Evolutionary conservation across 352 stramenopile species (phyloP).

Genomic region (Pythium aristosporum): DNA sequence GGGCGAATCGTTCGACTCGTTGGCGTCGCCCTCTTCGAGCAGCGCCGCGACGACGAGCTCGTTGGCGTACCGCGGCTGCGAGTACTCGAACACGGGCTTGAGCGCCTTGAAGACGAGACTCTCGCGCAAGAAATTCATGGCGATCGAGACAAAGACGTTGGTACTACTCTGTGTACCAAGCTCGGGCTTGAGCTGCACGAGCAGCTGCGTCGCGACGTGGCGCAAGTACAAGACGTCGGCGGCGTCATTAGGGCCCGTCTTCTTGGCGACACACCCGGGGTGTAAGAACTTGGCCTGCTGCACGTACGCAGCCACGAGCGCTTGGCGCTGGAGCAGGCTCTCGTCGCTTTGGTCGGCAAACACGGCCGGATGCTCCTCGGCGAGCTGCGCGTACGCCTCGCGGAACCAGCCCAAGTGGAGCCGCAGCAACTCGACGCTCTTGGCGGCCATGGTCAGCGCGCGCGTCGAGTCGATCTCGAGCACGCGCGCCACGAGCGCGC

Average conservation of each 20-base stretch:
- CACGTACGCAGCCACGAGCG: constrained; percentile 53
- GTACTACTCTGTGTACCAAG: constrained; percentile 44
- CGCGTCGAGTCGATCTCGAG: constrained; percentile 71
- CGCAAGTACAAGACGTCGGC: constrained; percentile 61
- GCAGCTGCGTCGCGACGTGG: constrained; percentile 61
- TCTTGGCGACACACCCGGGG: constrained; percentile 42
- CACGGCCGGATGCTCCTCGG: constrained; percentile 51
- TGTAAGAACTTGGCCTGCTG: constrained; percentile 66
- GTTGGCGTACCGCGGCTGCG: constrained; percentile 68
- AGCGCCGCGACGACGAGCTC: constrained; percentile 50
- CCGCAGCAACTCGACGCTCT: constrained; percentile 60
- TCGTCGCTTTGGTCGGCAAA: constrained; percentile 61
- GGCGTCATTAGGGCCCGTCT: constrained; percentile 24
- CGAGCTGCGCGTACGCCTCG: constrained; percentile 65
- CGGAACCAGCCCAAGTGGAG: constrained; percentile 81
- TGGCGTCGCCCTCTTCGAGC: constrained; percentile 22
- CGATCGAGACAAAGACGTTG: constrained; percentile 70
- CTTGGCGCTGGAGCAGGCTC: constrained; percentile 51
- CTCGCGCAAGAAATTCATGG: constrained; percentile 65
- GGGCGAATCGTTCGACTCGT: neutral
- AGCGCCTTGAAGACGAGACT: constrained; percentile 60
- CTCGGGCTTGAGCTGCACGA: constrained; percentile 68
- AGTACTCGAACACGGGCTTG: constrained; percentile 67
- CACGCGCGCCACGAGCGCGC: constrained; percentile 50
- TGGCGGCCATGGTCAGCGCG: constrained; percentile 60